These are phyloP conservation scores for Chiua sp. DNA, from an alignment of 1,284 basidiomycete species.

Conservation along the genomic window DNA sequence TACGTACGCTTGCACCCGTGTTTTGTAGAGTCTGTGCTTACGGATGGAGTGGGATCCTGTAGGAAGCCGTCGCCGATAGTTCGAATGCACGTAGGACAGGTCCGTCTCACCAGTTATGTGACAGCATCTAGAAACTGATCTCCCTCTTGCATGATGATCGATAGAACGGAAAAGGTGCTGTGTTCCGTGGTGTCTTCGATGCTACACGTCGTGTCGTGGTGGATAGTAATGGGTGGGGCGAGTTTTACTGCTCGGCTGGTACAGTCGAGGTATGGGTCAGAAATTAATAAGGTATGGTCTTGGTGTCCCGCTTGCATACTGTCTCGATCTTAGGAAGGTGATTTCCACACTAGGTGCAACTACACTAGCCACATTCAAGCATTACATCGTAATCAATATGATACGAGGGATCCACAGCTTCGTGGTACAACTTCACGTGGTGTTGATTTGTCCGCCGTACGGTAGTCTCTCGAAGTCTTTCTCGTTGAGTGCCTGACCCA, in stretches of 20 bases:
- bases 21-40: slow-evolving; percentile 29
- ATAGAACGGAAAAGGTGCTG: slow-evolving; percentile 41
- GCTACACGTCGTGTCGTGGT: slow-evolving; percentile 46
- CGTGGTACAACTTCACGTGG: too few relatives aligned
- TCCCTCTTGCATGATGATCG: not conserved
- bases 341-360: too few relatives aligned
- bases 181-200: slow-evolving; percentile 56
- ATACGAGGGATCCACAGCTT: too few relatives aligned
- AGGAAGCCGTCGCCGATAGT: slow-evolving; percentile 45
- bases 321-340: too few relatives aligned
- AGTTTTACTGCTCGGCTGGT: slow-evolving; percentile 58
- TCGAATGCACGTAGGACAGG: slow-evolving; percentile 68
- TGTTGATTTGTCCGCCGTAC: too few relatives aligned
- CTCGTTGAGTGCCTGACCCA: too few relatives aligned
- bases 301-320: too few relatives aligned
- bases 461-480: too few relatives aligned
- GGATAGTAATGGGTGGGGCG: slow-evolving; percentile 59
- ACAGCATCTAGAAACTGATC: not conserved
- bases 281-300: not conserved
- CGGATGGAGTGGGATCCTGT: not conserved
- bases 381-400: too few relatives aligned
- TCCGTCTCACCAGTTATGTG: slow-evolving; percentile 38
- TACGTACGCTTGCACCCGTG: slow-evolving; percentile 14
- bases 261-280: slow-evolving; percentile 63
- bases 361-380: too few relatives aligned